Percentiles rank a stretch among this genome's conserved stretches.
phyloP scores from a whole-genome alignment of 345 rosid species.

The Psidium friedrichsthalianum region DNA sequence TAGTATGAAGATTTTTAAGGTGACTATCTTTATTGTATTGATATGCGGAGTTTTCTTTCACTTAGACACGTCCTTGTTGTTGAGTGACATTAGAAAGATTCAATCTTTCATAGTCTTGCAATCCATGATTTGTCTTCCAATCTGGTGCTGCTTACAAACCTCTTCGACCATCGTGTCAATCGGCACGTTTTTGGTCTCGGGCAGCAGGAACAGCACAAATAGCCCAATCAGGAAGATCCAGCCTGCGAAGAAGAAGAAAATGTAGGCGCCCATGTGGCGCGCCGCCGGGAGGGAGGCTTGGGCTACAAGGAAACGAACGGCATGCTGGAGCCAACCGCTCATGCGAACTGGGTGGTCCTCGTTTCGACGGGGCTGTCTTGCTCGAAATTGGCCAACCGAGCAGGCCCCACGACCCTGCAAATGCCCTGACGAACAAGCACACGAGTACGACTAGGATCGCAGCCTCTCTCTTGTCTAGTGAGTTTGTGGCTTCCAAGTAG shows the following conservation, averaged over 20 bases:
- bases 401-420: constrained; percentile 69
- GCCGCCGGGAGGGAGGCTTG: constrained; percentile 63
- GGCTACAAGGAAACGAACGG: constrained; percentile 58
- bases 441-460: constrained; percentile 25
- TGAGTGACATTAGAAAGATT: not conserved
- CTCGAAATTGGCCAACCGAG: constrained; percentile 68
- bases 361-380: constrained; percentile 59
- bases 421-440: constrained; percentile 40
- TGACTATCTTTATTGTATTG: not conserved
- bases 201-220: constrained; percentile 32
- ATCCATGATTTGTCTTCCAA: constrained; percentile 26
- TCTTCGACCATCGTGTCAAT: constrained; percentile 40
- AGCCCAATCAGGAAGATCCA: constrained; percentile 59
- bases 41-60: not conserved
- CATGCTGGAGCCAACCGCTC: constrained; percentile 58
- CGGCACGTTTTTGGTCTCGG: constrained; percentile 44
- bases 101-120: not conserved
- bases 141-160: constrained; percentile 34
- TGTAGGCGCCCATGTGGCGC: constrained; percentile 29
- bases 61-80: not conserved
- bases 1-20: not conserved
- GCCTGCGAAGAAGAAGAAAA: constrained; percentile 49
- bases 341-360: constrained; percentile 37
- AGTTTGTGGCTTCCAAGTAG: constrained; percentile 16
- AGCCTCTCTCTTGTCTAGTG: constrained; percentile 27